Conservation (phyloP, 768 basidiomycete genomes). For the Harrya chromipes region DNA sequence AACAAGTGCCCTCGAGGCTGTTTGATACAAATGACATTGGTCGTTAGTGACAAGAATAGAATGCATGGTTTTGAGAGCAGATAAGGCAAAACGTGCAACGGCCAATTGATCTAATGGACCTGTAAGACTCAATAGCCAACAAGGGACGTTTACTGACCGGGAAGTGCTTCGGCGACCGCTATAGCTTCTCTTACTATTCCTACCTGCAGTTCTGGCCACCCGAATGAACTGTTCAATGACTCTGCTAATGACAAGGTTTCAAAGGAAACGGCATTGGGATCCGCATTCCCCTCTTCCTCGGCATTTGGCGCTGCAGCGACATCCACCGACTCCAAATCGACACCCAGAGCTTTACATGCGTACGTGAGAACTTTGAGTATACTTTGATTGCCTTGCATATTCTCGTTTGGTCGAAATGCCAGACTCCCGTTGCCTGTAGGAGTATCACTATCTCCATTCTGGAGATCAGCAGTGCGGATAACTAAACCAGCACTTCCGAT, state of each 20-base stretch:
- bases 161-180: conserved; percentile 85
- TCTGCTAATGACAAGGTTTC: conserved; percentile 43
- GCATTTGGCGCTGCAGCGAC: conserved; percentile 36
- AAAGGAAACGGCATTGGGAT: conserved; percentile 4
- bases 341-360: conserved; percentile 75
- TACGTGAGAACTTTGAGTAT: conserved; percentile 72
- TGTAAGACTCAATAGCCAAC: conserved; percentile 1
- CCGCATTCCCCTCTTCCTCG: conserved; percentile 22
- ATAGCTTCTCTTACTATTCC: conserved; percentile 93
- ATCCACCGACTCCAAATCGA: conserved; percentile 72
- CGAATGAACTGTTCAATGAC: conserved; percentile 53
- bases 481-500: conserved; percentile 42
- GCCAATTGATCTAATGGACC: conserved; percentile 65
- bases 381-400: conserved; percentile 76
- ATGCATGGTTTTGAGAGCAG: conserved; percentile 74
- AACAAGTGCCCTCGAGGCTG: conserved; percentile 66
- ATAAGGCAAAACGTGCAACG: conserved; percentile 87
- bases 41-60: conserved; percentile 67
- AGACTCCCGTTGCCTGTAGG: conserved; percentile 49
- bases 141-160: conserved; percentile 51
- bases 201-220: conserved; percentile 95
- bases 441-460: conserved; percentile 24
- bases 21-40: conserved; percentile 75
- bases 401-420: conserved; percentile 71
- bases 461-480: conserved; percentile 43